Conservation (phyloP, 352 stramenopile species). For the Thalassiosira hispida region DNA sequence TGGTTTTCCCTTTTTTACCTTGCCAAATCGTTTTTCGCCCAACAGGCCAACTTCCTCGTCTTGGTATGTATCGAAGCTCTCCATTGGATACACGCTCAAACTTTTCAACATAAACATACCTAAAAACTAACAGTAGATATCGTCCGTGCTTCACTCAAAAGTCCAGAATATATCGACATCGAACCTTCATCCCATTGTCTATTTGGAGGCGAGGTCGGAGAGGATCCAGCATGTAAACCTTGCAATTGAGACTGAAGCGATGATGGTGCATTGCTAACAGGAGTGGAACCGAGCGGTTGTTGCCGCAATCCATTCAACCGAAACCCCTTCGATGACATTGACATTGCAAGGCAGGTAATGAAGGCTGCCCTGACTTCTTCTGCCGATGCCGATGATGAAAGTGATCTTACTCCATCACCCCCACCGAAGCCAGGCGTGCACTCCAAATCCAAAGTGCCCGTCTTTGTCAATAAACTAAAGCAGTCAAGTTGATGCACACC, state of each 20-base stretch:
- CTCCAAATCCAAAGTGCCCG: conserved; percentile 39
- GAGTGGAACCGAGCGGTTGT: background rate
- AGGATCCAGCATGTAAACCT: background rate
- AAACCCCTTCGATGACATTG: conserved; percentile 18
- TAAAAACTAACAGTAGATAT: conserved; percentile 33
- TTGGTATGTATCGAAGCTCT: too few relatives aligned
- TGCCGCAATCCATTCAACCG: conserved; percentile 13
- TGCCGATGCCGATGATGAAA: background rate
- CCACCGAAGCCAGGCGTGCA: conserved; percentile 18
- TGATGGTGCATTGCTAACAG: background rate
- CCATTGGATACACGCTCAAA: too few relatives aligned
- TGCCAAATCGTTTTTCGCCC: too few relatives aligned
- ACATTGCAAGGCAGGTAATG: conserved; percentile 12
- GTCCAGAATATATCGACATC: background rate
- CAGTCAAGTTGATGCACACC: conserved; percentile 17
- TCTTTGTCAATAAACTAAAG: conserved; percentile 45
- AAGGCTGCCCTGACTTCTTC: conserved; percentile 22
- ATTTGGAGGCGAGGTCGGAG: background rate
- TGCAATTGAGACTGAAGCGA: conserved; percentile 15
- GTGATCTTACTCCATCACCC: background rate
- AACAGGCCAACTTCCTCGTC: too few relatives aligned
- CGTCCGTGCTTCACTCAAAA: conserved; percentile 1
- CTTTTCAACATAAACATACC: too few relatives aligned
- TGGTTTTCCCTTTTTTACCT: too few relatives aligned
- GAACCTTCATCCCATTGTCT: background rate